phyloP scores from a whole-genome alignment of 306 rosid species.

The Quercus rubra region DNA sequence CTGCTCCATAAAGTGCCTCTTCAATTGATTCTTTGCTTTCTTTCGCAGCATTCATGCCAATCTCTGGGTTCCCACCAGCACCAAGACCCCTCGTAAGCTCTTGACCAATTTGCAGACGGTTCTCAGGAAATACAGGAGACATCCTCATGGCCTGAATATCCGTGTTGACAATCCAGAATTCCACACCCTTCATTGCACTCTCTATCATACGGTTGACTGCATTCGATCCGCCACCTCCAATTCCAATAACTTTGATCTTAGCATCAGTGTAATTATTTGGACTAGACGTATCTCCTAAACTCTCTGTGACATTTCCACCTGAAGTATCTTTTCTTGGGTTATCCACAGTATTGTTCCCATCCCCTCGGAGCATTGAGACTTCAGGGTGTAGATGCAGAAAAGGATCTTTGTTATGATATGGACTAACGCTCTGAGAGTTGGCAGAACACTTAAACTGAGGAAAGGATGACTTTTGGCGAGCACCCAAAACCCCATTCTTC shows the following conservation, averaged over 20 bases:
- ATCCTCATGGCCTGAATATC: slow-evolving; percentile 96
- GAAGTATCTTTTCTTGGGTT: slow-evolving; percentile 56
- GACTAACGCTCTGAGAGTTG: slow-evolving; percentile 54
- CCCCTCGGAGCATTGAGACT: slow-evolving; percentile 90
- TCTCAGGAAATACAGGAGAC: slow-evolving; percentile 80
- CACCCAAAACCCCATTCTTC: slow-evolving; percentile 40
- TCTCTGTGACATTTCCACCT: slow-evolving; percentile 52
- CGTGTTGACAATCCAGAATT: slow-evolving; percentile 94
- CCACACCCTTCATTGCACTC: slow-evolving; percentile 95
- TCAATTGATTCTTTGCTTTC: slow-evolving; percentile 84
- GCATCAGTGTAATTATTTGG: slow-evolving; percentile 67
- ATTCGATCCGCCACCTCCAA: slow-evolving; percentile 97
- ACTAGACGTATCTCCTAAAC: slow-evolving; percentile 37
- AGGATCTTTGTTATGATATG: slow-evolving; percentile 71
- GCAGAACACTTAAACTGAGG: slow-evolving; percentile 52
- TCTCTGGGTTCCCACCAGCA: slow-evolving; percentile 97
- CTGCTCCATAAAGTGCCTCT: slow-evolving; percentile 89
- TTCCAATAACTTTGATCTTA: slow-evolving; percentile 87
- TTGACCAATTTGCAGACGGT: slow-evolving; percentile 86
- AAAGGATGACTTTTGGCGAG: slow-evolving; percentile 37
- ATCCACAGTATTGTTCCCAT: slow-evolving; percentile 42
- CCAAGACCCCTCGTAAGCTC: slow-evolving; percentile 99
- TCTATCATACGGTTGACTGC: slow-evolving; percentile 98
- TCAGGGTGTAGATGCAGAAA: slow-evolving; percentile 93
- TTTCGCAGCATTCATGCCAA: slow-evolving; percentile 99